phyloP scores from a whole-genome alignment of 352 stramenopile genomes.

The Phytopythium montanum region DNA sequence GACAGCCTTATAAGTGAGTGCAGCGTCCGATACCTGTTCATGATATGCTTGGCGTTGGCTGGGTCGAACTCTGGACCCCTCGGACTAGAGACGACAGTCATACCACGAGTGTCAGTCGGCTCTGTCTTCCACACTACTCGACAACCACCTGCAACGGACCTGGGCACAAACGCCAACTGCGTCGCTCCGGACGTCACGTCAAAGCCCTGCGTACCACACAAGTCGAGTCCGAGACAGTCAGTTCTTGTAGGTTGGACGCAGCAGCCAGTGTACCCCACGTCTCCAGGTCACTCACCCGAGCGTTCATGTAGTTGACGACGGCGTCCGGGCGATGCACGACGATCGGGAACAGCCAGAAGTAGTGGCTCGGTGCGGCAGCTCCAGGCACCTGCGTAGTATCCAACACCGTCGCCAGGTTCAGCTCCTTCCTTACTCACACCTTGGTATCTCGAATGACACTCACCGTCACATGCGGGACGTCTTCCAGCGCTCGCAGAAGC shows the following conservation, averaged over 20 bases:
- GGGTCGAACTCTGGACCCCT: constrained; percentile 50
- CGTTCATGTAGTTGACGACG: constrained; percentile 71
- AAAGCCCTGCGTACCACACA: constrained; percentile 44
- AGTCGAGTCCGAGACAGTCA: not conserved
- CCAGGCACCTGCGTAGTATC: constrained; percentile 28
- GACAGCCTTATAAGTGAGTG: not conserved
- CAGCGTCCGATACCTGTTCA: constrained; percentile 43
- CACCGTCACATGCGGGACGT: constrained; percentile 57
- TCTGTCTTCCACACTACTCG: not conserved
- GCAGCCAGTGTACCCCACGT: not conserved
- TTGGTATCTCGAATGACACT: not conserved
- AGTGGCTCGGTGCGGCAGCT: constrained; percentile 51
- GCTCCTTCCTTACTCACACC: not conserved
- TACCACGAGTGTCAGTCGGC: not conserved
- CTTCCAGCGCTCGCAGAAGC: constrained; percentile 40
- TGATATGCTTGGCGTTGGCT: constrained; percentile 61
- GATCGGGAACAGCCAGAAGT: constrained; percentile 83
- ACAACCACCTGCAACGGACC: constrained; percentile 15
- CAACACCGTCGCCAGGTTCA: not conserved
- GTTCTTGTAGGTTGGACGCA: not conserved
- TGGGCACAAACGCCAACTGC: constrained; percentile 65
- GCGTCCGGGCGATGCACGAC: constrained; percentile 47
- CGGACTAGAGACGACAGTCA: constrained; percentile 20
- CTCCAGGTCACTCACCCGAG: constrained; percentile 29
- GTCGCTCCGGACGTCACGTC: constrained; percentile 77